A percentile compares a stretch with the other conserved stretches of the same genome.
These are phyloP conservation scores for Neurospora sp. DNA, from an alignment of 495 filamentous ascomycete genomes.

Conservation along the genomic window DNA sequence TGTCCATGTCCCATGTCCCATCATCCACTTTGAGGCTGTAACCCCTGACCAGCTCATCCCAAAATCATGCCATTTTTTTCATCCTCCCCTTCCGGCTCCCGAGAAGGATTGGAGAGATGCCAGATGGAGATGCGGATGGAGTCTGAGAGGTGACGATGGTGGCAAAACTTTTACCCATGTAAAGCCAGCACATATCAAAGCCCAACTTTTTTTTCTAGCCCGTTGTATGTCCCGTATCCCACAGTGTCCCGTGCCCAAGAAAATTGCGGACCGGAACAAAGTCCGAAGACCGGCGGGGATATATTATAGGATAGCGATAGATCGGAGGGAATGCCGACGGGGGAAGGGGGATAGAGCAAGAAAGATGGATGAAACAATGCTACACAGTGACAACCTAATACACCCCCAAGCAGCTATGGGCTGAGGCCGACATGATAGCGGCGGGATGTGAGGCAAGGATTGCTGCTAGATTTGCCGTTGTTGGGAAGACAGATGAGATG, in stretches of 20 bases:
- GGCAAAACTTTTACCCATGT: neutral
- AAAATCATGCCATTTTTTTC: neutral
- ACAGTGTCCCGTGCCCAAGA: neutral
- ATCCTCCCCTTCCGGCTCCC: neutral
- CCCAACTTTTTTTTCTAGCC: neutral
- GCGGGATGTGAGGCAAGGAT: neutral
- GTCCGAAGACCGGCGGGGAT: neutral
- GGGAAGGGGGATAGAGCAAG: neutral
- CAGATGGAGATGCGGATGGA: neutral
- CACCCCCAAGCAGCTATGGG: neutral
- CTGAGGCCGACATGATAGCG: neutral
- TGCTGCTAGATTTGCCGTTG: neutral
- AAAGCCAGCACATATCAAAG: neutral
- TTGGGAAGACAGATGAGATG: neutral
- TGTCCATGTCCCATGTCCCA: neutral
- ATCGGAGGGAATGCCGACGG: neutral
- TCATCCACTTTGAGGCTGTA: neutral
- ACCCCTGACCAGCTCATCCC: neutral
- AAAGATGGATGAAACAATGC: neutral
- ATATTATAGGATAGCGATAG: neutral
- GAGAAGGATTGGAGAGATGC: neutral
- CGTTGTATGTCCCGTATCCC: neutral
- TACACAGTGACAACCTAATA: neutral
- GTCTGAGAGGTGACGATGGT: neutral
- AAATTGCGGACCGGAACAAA: neutral